Evolutionary conservation across 768 basidiomycete species (phyloP).

Genomic region (Boletus huronensis): DNA sequence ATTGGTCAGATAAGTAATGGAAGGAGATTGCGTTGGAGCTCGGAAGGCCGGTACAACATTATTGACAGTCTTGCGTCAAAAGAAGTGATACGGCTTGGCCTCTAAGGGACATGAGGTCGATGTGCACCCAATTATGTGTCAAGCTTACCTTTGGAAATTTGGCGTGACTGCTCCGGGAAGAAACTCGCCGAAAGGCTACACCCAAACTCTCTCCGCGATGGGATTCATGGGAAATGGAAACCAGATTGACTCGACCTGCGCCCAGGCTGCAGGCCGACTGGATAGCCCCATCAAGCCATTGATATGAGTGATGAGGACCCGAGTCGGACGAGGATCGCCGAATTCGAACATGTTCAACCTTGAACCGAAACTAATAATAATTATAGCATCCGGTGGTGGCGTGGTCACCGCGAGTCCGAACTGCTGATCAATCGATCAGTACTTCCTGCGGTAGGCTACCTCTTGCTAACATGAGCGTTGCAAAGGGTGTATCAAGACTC

Average conservation of each 20-base stretch:
- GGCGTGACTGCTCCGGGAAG: neutral
- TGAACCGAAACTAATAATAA: conserved; percentile 6
- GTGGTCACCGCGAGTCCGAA: neutral
- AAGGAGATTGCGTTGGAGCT: neutral
- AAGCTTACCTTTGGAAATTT: conserved; percentile 1
- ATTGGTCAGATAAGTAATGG: neutral
- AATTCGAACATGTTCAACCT: conserved; percentile 8
- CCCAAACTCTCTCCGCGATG: neutral
- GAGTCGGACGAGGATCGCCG: conserved; percentile 4
- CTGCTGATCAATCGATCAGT: no score
- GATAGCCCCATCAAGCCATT: neutral
- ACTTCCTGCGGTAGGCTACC: neutral
- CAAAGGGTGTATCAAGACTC: neutral
- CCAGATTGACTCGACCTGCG: neutral
- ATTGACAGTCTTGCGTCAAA: no score
- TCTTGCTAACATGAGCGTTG: neutral
- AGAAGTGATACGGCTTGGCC: no score
- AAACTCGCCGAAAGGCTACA: neutral
- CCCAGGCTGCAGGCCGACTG: neutral
- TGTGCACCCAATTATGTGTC: neutral
- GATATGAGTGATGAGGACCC: neutral
- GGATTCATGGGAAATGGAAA: conserved; percentile 10
- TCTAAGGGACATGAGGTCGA: neutral
- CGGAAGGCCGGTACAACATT: neutral
- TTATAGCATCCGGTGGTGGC: neutral